These are phyloP conservation scores for Clarireedia homoeocarpa DNA, from an alignment of 2,329 filamentous ascomycete species.

Conservation along the genomic window DNA sequence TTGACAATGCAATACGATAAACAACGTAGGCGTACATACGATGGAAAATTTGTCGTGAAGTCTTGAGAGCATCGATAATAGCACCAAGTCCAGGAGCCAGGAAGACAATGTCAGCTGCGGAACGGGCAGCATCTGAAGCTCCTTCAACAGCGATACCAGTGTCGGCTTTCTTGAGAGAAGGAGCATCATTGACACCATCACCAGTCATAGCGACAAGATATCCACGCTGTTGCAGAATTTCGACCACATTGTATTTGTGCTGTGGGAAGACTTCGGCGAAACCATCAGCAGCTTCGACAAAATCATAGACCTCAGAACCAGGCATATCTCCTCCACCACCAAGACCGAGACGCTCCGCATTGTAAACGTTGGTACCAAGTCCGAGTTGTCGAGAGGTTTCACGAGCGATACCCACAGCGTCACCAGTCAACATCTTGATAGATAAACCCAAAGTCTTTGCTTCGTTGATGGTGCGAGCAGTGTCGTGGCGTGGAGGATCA, in stretches of 20 bases:
- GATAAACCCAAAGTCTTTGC: slow-evolving; percentile 80
- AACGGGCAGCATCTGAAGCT: slow-evolving; percentile 83
- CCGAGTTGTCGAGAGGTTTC: slow-evolving; percentile 87
- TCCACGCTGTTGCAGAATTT: slow-evolving; percentile 87
- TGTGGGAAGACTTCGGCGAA: slow-evolving; percentile 93
- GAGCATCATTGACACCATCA: slow-evolving; percentile 91
- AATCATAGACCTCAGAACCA: slow-evolving; percentile 89
- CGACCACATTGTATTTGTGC: slow-evolving; percentile 92
- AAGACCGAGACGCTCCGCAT: slow-evolving; percentile 84
- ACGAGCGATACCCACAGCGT: slow-evolving; percentile 86
- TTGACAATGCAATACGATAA: slow-evolving; percentile 86
- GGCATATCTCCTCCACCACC: slow-evolving; percentile 88
- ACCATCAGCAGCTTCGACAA: slow-evolving; percentile 90
- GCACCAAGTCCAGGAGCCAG: slow-evolving; percentile 83
- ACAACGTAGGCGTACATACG: slow-evolving; percentile 96
- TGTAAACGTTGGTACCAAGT: slow-evolving; percentile 89
- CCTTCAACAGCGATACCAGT: slow-evolving; percentile 93
- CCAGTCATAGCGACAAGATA: slow-evolving; percentile 95
- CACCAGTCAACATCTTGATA: slow-evolving; percentile 95
- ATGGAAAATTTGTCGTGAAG: slow-evolving; percentile 90
- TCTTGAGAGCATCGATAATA: slow-evolving; percentile 89
- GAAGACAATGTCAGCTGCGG: slow-evolving; percentile 90
- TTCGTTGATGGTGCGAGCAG: slow-evolving; percentile 82
- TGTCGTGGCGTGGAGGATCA: slow-evolving; percentile 85
- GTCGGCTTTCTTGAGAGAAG: slow-evolving; percentile 90